Conservation (phyloP, 139 green algal species). For the Volvox reticuliferus region DNA sequence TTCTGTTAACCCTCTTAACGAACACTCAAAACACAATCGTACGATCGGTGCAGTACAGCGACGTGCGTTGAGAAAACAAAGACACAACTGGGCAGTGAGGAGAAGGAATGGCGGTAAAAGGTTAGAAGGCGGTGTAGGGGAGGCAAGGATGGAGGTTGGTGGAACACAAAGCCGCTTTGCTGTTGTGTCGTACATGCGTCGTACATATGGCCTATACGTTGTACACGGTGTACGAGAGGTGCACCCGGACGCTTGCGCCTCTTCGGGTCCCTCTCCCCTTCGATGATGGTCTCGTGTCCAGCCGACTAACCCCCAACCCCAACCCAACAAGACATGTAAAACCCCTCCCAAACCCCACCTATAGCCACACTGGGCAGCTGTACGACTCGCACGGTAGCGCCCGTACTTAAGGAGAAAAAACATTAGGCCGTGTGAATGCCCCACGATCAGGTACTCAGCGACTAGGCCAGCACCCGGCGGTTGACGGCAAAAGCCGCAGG, state of each 20-base stretch:
- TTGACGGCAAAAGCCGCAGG: slow-evolving; percentile 62
- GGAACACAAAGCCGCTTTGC: too few relatives aligned
- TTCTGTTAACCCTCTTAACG: not conserved
- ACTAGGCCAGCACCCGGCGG: slow-evolving; percentile 46
- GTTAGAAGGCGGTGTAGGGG: not conserved
- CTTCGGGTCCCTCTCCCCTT: too few relatives aligned
- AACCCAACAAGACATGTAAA: too few relatives aligned
- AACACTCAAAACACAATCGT: not conserved
- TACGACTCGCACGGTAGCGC: slow-evolving; percentile 22
- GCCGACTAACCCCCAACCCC: too few relatives aligned
- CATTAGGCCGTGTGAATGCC: slow-evolving; percentile 57
- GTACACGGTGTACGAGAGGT: too few relatives aligned
- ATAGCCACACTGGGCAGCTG: slow-evolving; percentile 16
- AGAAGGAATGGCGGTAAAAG: not conserved
- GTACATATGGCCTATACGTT: too few relatives aligned
- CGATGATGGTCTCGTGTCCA: too few relatives aligned
- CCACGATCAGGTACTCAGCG: slow-evolving; percentile 66
- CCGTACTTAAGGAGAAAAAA: slow-evolving; percentile 58
- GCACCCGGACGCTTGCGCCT: too few relatives aligned
- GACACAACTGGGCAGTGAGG: not conserved
- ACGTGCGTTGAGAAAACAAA: too few relatives aligned
- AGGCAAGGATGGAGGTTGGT: too few relatives aligned
- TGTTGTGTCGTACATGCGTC: too few relatives aligned
- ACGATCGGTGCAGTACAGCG: too few relatives aligned
- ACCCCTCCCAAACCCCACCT: not conserved